Base-by-base conservation (phyloP, 2,329 filamentous ascomycete genomes). In the Alternaria atra region DNA sequence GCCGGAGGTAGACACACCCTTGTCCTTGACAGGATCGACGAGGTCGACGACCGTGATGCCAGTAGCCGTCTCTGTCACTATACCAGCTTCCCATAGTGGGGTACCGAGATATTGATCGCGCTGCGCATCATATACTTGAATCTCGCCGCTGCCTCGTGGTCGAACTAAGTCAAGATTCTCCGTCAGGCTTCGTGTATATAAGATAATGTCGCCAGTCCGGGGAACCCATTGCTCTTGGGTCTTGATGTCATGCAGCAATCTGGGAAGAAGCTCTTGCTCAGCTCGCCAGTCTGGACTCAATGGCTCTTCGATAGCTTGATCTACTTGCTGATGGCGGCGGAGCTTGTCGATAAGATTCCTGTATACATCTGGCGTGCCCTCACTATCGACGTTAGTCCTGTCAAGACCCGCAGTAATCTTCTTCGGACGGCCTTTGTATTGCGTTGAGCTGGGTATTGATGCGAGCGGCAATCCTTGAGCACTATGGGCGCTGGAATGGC, bases 211-310 rank as follows among this genome's bases (percentile, higher is more conserved):
- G 2, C 86, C 87, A 0, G 78, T 65, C 2, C 87, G 82, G 3
- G 87, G 86, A 1, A 85, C 67, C 69, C 84, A 89, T 2, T 82
- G 79, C 2, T 83, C 80, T 44, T 84, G 80, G 8, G 81, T 64
- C 4, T 73, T 73, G 15, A 84, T 70, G 8, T 79, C 79, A 5
- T 78, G 73, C 1, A 88, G 72, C 17, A 81, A 69, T 3, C 77
- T 68, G 0, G 77, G 72, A 0, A 87, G 74, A 5, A 75, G 69
- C 4, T 81, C 72, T 17, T 82, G 79, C 43, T 86, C 84, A 0
- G 83, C 80, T 37, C 82, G 77, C 86, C 86, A 89, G 64, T 89
- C 86, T 62, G 87, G 81, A 25, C 84, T 87, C 15, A 81, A 67
- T 0, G 74, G 74, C 59, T 89, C 85, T 8, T 71, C 66, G 29